Evolutionary conservation across 306 rosid species (phyloP).

Genomic region (Vicia sativa): DNA sequence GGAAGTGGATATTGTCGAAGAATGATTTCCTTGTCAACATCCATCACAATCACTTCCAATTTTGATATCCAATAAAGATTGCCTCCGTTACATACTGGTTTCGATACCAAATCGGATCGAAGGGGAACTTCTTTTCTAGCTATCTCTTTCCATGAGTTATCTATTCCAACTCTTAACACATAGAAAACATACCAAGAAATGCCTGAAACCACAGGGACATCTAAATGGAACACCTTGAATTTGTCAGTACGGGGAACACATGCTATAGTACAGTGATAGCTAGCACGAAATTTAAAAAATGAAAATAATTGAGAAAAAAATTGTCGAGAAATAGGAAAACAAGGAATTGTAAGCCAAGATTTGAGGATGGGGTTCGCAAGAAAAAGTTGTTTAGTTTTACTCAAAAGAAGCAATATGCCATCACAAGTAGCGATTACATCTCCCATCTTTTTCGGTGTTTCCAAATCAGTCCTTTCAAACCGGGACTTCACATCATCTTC

Average conservation of each 20-base stretch:
- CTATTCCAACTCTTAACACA: background rate
- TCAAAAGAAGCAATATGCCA: background rate
- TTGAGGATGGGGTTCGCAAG: background rate
- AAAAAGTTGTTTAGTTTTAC: background rate
- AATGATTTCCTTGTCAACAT: constrained; percentile 4
- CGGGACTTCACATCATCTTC: background rate
- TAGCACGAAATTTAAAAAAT: background rate
- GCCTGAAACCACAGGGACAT: background rate
- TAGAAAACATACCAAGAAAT: background rate
- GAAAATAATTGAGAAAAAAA: no score
- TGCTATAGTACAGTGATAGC: no score
- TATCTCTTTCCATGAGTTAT: constrained; percentile 2
- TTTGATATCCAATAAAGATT: background rate
- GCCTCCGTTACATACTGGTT: background rate
- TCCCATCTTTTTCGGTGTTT: background rate
- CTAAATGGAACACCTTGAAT: background rate
- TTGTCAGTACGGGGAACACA: background rate
- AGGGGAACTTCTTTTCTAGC: background rate
- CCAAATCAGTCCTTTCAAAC: background rate
- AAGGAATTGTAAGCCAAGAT: background rate
- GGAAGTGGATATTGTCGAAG: background rate
- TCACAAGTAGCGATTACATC: no score
- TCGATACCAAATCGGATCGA: background rate
- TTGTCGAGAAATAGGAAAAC: background rate
- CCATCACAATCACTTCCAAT: background rate